These are phyloP conservation scores for Dothiorella sarmentorum DNA, from an alignment of 2,329 filamentous ascomycete species.

Conservation along the genomic window DNA sequence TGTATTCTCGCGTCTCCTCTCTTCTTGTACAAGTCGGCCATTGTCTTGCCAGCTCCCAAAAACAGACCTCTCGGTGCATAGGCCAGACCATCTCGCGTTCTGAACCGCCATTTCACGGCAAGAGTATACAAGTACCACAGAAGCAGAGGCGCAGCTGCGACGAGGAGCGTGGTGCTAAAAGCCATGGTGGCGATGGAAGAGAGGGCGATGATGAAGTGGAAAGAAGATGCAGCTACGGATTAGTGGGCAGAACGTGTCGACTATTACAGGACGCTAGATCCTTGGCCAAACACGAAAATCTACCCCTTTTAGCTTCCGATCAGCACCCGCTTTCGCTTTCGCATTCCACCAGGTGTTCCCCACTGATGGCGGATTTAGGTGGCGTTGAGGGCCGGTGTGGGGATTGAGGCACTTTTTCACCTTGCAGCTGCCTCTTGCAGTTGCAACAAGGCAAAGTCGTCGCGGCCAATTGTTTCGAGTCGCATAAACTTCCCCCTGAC, in stretches of 20 bases:
- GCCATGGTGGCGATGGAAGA: not conserved
- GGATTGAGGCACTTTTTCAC: not conserved
- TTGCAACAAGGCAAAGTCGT: not conserved
- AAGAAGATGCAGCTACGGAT: not conserved
- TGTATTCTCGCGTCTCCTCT: slow-evolving; percentile 26
- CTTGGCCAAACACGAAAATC: no score
- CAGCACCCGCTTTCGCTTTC: not conserved
- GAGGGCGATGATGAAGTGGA: not conserved
- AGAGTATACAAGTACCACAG: slow-evolving; percentile 25
- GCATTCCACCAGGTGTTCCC: not conserved
- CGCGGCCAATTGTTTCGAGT: not conserved
- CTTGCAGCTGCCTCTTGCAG: not conserved
- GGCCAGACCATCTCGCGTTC: slow-evolving; percentile 27
- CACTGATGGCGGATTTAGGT: not conserved
- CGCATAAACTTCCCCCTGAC: not conserved
- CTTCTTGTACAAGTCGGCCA: slow-evolving; percentile 28
- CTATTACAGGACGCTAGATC: not conserved
- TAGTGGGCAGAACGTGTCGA: not conserved
- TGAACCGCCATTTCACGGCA: slow-evolving; percentile 29
- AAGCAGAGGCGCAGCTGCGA: slow-evolving; percentile 25
- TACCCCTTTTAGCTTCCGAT: not conserved
- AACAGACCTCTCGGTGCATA: slow-evolving; percentile 26
- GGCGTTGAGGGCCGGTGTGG: not conserved
- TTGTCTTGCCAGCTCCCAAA: slow-evolving; percentile 28
- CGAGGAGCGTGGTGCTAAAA: not conserved